These are phyloP conservation scores for Cladophialophora carrionii DNA, from an alignment of 2,329 filamentous ascomycete genomes.

Conservation along the genomic window DNA sequence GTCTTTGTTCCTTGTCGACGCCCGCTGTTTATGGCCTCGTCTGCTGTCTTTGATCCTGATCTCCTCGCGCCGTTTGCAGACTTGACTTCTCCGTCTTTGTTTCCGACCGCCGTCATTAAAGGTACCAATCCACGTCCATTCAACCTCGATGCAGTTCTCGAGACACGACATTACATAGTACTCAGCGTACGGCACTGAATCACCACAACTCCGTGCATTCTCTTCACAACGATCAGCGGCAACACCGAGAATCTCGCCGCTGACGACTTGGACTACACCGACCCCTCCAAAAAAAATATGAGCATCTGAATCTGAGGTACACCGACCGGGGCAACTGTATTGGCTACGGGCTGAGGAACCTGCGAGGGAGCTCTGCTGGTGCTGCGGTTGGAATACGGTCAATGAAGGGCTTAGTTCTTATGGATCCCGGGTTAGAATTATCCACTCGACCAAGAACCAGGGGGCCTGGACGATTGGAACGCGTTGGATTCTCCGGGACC, in stretches of 20 bases:
- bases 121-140: neutral
- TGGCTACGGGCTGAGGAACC: too few relatives aligned
- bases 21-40: too few relatives aligned
- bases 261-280: constrained; percentile 20
- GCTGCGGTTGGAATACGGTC: neutral
- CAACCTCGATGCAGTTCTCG: neutral
- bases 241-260: constrained; percentile 8
- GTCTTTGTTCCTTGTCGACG: neutral
- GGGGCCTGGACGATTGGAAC: constrained; percentile 20
- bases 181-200: neutral
- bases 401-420: neutral
- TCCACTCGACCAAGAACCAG: constrained; percentile 9
- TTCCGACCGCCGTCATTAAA: neutral
- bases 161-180: neutral
- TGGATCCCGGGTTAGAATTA: constrained; percentile 16
- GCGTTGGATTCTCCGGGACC: constrained; percentile 18
- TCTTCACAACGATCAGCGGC: constrained; percentile 13
- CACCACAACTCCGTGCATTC: neutral
- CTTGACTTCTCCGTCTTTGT: neutral
- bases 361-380: constrained; percentile 1
- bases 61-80: neutral
- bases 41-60: too few relatives aligned
- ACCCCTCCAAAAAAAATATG: constrained; percentile 13
- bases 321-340: too few relatives aligned
- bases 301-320: neutral